Evolutionary conservation across 2,329 filamentous ascomycete species (phyloP), one percentile per base, ranked within the genome.

Genomic region (Xylariaceae sp.): DNA sequence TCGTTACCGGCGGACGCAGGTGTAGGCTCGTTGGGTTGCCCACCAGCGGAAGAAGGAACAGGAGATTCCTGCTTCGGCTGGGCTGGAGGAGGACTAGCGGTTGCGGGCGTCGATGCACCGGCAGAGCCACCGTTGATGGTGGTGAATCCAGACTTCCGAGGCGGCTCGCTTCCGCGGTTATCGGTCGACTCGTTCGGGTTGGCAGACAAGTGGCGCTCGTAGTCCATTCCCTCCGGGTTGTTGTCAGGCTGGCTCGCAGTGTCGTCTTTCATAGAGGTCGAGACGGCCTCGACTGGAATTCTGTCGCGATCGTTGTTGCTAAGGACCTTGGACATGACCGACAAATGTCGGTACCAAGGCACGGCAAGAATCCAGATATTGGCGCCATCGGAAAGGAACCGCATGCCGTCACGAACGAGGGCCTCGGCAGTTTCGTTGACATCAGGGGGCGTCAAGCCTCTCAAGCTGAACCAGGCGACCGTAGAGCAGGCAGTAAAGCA

Each of bases 401-500:
- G 74, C 45, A 81, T 66, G 22, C 76, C 77, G 50, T 81, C 76
- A 34, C 71, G 68, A 26, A 81, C 78, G 35, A 81, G 76, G 38
- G 69, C 68, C 15, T 69, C 69, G 2, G 77, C 76, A 2, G 76
- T 78, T 62, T 81, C 76, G 30, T 73, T 72, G 18, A 74, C 73
- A 46, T 75, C 76, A 12, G 67, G 62, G 1, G 77, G 77, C 0
- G 77, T 77, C 7, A 81, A 59, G 9, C 76, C 76, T 63, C 80
- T 81, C 34, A 81, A 68, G n/a, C 76, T 78, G 22, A 81, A 67
- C 59, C 79, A 81, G 11, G 78, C 78, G 2, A 80, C 73, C 1
- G 78, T 81, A 2, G 77, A 77, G 46, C 76, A 76, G 2, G 77
- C 75, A 0, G 76, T 80, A 47, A 81, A 81, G 38, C 76, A 73